A percentile compares a stretch with the other conserved stretches of the same genome.
phyloP scores from a whole-genome alignment of 2,329 filamentous ascomycete species.

The Hypomyces perniciosus region DNA sequence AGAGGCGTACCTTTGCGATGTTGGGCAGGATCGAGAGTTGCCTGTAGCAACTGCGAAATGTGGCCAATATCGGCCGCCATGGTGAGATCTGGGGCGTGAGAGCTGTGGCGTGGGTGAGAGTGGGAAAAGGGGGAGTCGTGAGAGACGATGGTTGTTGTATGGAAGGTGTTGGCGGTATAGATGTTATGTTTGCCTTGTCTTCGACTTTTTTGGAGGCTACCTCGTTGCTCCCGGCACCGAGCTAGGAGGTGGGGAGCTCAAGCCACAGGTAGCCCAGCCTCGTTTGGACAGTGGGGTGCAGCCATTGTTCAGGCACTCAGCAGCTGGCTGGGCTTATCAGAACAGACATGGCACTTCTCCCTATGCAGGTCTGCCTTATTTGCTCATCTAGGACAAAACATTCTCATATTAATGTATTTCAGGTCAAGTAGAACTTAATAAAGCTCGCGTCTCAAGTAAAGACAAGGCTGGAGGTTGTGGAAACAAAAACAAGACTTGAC shows the following conservation, averaged over 20 bases:
- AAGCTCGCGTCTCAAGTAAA: too few species aligned
- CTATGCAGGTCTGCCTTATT: too few species aligned
- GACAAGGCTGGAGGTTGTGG: too few species aligned
- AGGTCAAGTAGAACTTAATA: too few species aligned
- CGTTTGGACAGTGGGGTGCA: too few species aligned
- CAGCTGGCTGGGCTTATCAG: too few species aligned
- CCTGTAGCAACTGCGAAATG: slow-evolving; percentile 79
- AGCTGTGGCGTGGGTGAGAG: not conserved
- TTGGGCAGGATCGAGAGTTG: slow-evolving; percentile 80
- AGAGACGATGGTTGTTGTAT: not conserved
- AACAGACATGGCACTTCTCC: too few species aligned
- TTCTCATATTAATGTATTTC: too few species aligned
- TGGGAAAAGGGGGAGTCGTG: slow-evolving; percentile 2
- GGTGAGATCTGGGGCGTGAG: slow-evolving; percentile 23
- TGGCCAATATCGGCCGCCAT: slow-evolving; percentile 53
- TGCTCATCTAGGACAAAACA: too few species aligned
- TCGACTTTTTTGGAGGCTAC: slow-evolving; percentile 11
- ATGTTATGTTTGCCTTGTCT: slow-evolving; percentile 11
- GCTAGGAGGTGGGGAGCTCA: slow-evolving; percentile 9
- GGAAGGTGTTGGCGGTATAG: slow-evolving; percentile 14
- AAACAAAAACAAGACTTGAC: too few species aligned
- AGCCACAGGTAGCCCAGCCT: not conserved
- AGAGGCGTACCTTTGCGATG: slow-evolving; percentile 73
- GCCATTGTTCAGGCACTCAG: too few species aligned
- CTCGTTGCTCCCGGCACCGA: slow-evolving; percentile 7